Conservation (phyloP, 2,329 filamentous ascomycete species). For the Fusarium siculi region DNA sequence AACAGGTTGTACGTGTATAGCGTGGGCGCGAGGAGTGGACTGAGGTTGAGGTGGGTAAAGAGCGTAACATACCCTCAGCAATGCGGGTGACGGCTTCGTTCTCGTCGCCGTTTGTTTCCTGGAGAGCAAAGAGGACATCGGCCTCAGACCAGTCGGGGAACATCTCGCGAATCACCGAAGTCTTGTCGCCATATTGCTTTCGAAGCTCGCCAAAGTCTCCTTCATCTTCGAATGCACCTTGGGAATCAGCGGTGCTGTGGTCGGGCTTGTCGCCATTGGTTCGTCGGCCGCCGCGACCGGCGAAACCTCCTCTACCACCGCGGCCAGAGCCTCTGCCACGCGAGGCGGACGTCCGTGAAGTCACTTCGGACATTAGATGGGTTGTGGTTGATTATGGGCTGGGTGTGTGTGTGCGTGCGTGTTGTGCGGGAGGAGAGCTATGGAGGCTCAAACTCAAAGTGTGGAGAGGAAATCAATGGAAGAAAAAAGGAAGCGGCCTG, state of each 20-base stretch:
- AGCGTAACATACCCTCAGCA: conserved; percentile 71
- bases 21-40: conserved; percentile 28
- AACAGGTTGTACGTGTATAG: conserved; percentile 18
- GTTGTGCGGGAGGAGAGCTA: conserved; percentile 44
- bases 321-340: conserved; percentile 92
- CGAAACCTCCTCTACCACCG: conserved; percentile 83
- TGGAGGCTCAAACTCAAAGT: conserved; percentile 41
- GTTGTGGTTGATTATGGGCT: conserved; percentile 53
- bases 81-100: conserved; percentile 81
- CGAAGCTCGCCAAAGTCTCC: conserved; percentile 92
- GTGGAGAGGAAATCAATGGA: conserved; percentile 46
- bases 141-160: conserved; percentile 96
- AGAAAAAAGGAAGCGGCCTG: conserved; percentile 45
- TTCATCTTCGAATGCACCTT: conserved; percentile 76
- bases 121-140: conserved; percentile 90
- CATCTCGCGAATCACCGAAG: conserved; percentile 87
- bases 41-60: conserved; percentile 21
- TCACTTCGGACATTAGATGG: conserved; percentile 89
- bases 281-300: conserved; percentile 76
- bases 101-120: conserved; percentile 86
- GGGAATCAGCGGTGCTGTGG: conserved; percentile 68
- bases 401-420: conserved; percentile 36
- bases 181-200: conserved; percentile 84
- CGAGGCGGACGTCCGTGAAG: conserved; percentile 82
- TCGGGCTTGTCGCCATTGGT: conserved; percentile 77